Conservation (phyloP, 208 protist species). For the Trypanosoma platydactyli region DNA sequence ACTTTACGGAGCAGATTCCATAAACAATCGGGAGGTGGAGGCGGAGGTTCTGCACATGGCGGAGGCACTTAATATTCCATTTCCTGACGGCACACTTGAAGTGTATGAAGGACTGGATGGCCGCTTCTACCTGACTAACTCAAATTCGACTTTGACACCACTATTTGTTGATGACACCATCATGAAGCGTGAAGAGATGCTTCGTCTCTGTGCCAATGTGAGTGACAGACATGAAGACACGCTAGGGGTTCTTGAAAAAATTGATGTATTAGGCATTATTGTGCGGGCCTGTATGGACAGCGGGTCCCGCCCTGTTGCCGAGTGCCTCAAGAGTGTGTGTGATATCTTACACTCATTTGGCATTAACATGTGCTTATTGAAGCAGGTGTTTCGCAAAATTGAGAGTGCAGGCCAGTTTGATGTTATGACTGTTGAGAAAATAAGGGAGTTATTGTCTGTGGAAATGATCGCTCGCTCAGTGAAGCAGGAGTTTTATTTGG, state of each 20-base stretch:
- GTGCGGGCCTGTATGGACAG: slow-evolving; percentile 29
- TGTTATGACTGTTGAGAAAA: slow-evolving; percentile 16
- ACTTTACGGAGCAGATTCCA: slow-evolving; percentile 61
- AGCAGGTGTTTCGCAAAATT: slow-evolving; percentile 38
- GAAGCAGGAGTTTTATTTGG: slow-evolving; percentile 55
- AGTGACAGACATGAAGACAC: slow-evolving; percentile 56
- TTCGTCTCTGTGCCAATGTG: slow-evolving; percentile 48
- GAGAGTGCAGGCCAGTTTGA: slow-evolving; percentile 9
- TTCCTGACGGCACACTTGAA: slow-evolving; percentile 57
- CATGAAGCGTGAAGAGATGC: slow-evolving; percentile 83
- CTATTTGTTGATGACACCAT: not conserved
- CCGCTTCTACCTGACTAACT: slow-evolving; percentile 77
- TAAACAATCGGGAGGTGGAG: slow-evolving; percentile 71
- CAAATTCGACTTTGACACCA: slow-evolving; percentile 35
- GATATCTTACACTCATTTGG: slow-evolving; percentile 47
- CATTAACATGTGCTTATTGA: slow-evolving; percentile 48
- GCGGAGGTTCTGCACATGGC: slow-evolving; percentile 72
- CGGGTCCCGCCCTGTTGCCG: slow-evolving; percentile 17
- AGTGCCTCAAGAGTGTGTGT: slow-evolving; percentile 35
- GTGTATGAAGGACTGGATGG: slow-evolving; percentile 82
- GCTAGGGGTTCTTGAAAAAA: slow-evolving; percentile 48
- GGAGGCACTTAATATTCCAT: slow-evolving; percentile 74
- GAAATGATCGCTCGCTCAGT: slow-evolving; percentile 51
- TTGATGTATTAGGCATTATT: not conserved
- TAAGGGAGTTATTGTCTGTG: slow-evolving; percentile 25